Evolutionary conservation across 2,329 filamentous ascomycete genomes (phyloP), one percentile per base, ranked within the genome.

Genomic region (Fusarium mangiferae): DNA sequence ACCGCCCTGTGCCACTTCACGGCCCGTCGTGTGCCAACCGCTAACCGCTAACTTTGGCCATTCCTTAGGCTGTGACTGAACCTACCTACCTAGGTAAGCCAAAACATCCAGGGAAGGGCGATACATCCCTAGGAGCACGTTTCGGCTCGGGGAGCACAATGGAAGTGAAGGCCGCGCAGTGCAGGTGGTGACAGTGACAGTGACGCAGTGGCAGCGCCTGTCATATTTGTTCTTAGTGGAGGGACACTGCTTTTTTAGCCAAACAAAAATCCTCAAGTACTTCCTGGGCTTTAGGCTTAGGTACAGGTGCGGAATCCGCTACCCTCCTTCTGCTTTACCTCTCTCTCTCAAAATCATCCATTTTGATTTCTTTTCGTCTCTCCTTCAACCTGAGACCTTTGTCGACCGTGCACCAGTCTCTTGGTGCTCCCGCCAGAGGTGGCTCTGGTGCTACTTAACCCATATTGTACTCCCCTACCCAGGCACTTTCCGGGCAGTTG

Each of bases 361-460:
- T 42, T 24, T 51, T 24, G 36, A 26, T 20, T 56, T 58, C 58
- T 46, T 18, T 22, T 48, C 30, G 39, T 52, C n/a, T 35, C 33
- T 51, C 60, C 39, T 73, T 24, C 58, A 61, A 48, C 48, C 52
- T 35, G 35, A 51, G 49, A 61, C 41, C 30, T 58, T 66, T 35
- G 35, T 22, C 41, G 30, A 54, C 51, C 60, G 46, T 68, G 52
- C 51, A 41, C 59, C 70, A 60, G 46, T 64, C 49, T 58, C 33
- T 56, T 72, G 38, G 57, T 72, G 59, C 66, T 70, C 58, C 55
- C 68, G 68, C 63, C 58, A 68, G 69, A 68, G 61, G 66, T 71
- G 67, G 72, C 48, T 58, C 67, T 71, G 38, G 58, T 67, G 52
- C 71, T 74, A 67, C 71, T 33, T 28, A 39, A 49, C 66, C 33